Conservation (phyloP, 1,284 basidiomycete species). For the Ganoderma multipileum region DNA sequence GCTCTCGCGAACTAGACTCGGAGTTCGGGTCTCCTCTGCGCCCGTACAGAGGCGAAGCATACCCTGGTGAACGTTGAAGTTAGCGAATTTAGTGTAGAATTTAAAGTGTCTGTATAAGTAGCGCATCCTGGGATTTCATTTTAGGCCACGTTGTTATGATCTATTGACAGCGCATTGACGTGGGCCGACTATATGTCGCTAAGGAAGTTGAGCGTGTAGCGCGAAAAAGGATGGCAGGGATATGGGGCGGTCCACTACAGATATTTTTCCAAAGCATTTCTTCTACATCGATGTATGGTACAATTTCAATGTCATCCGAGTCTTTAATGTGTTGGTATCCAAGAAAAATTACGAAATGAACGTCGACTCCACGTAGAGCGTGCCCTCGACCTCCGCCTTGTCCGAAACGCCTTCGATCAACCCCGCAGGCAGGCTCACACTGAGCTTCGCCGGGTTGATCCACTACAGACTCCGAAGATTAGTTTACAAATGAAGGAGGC, state of each 20-base stretch:
- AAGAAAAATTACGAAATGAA: slow-evolving; percentile 74
- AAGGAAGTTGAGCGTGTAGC: background rate
- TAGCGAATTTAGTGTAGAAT: too few relatives aligned
- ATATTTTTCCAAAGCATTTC: background rate
- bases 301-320: slow-evolving; percentile 8
- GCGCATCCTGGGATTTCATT: background rate
- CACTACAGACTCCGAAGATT: slow-evolving; percentile 57
- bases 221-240: background rate
- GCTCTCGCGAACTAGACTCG: background rate
- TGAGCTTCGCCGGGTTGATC: slow-evolving; percentile 77
- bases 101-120: background rate
- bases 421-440: slow-evolving; percentile 68
- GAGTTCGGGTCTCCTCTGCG: background rate
- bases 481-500: slow-evolving; percentile 32
- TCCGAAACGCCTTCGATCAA: slow-evolving; percentile 52
- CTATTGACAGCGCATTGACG: background rate
- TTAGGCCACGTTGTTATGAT: background rate
- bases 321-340: slow-evolving; percentile 16
- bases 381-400: slow-evolving; percentile 70
- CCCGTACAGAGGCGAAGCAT: background rate
- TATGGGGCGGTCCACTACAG: background rate
- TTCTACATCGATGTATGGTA: slow-evolving; percentile 14
- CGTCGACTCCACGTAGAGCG: slow-evolving; percentile 87
- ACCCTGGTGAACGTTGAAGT: background rate
- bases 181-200: background rate